Conservation (phyloP, 2,329 filamentous ascomycete genomes). For the Colletotrichum lindemuthianum region DNA sequence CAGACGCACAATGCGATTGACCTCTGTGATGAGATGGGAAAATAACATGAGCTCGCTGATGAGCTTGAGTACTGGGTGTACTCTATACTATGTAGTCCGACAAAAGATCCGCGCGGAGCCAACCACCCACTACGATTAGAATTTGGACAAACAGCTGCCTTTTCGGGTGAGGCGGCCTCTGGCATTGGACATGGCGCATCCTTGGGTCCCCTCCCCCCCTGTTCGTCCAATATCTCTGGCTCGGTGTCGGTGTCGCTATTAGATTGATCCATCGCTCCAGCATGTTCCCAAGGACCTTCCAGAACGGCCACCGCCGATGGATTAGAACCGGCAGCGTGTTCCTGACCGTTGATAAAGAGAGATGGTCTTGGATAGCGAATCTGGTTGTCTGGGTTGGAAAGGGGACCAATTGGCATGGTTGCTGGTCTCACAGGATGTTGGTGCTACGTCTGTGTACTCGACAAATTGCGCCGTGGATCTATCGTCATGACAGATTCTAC, state of each 20-base stretch:
- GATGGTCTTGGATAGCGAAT: background rate
- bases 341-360: constrained; percentile 5
- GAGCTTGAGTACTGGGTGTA: too few species aligned
- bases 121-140: constrained; percentile 4
- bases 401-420: background rate
- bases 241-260: background rate
- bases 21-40: background rate
- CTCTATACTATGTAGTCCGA: background rate
- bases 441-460: too few species aligned
- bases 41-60: constrained; percentile 2
- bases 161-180: constrained; percentile 31
- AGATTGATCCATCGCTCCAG: background rate
- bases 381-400: background rate
- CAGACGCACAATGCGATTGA: background rate
- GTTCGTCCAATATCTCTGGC: background rate
- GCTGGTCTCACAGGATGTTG: too few species aligned
- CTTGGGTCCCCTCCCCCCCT: background rate
- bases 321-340: constrained; percentile 6
- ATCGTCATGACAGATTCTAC: too few species aligned
- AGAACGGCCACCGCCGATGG: constrained; percentile 20
- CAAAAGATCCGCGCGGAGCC: constrained; percentile 8
- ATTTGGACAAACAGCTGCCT: constrained; percentile 19
- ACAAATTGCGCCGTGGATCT: too few species aligned
- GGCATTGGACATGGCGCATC: constrained; percentile 11
- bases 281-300: constrained; percentile 4